A percentile compares a stretch with the other conserved stretches of the same genome.
Evolutionary conservation across 805 yeast genomes (phyloP).

Genomic region (Metschnikowia picachoensis): DNA sequence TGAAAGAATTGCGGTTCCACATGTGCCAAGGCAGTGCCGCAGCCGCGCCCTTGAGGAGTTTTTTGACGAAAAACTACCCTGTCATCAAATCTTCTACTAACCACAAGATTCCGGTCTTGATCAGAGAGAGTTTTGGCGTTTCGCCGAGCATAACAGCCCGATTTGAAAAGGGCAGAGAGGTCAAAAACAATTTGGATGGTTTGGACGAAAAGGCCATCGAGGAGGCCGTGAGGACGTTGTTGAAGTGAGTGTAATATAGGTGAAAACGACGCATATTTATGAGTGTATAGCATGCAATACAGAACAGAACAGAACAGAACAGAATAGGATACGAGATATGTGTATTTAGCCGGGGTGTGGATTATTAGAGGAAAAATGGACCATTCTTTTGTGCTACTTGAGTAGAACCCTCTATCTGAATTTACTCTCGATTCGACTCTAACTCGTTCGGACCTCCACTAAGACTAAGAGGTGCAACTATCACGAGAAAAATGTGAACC

Average conservation of each 20-base stretch:
- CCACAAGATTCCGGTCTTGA: constrained; percentile 66
- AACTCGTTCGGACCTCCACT: no score
- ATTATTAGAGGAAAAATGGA: no score
- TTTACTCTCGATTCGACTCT: no score
- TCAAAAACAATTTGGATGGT: constrained; percentile 42
- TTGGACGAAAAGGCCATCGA: constrained; percentile 45
- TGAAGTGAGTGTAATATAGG: constrained; percentile 20
- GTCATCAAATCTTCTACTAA: constrained; percentile 51
- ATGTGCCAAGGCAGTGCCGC: constrained; percentile 77
- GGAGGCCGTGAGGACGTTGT: constrained; percentile 36
- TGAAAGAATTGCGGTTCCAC: constrained; percentile 79
- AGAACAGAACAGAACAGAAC: no score
- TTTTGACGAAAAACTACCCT: constrained; percentile 62
- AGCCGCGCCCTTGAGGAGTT: constrained; percentile 61
- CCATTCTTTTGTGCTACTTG: no score
- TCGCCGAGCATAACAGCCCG: constrained; percentile 74
- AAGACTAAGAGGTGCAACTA: no score
- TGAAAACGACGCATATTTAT: no score
- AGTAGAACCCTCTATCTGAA: no score
- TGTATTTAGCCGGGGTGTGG: no score
- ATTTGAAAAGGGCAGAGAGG: constrained; percentile 23
- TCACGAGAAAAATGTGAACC: no score
- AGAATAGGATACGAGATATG: no score
- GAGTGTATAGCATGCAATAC: no score
- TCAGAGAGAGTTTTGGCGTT: constrained; percentile 73